phyloP scores from a whole-genome alignment of 495 filamentous ascomycete genomes.

The Talaromyces adpressus region DNA sequence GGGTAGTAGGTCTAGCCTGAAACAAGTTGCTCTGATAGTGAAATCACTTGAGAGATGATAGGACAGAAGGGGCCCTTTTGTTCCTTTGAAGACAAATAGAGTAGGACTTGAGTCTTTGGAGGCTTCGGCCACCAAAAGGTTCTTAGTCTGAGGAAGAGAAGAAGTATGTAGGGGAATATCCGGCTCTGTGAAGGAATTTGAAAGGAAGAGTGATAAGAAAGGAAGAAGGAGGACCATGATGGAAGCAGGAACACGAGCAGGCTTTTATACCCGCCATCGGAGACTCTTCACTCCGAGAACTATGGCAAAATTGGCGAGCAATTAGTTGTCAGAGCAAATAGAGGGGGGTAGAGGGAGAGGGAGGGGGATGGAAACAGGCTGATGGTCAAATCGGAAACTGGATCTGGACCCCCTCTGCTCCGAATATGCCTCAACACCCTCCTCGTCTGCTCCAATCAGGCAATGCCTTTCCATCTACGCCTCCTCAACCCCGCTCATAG shows the following conservation, averaged over 20 bases:
- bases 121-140: neutral
- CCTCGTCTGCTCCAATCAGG: conserved; percentile 26
- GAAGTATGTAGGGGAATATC: neutral
- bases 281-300: conserved; percentile 39
- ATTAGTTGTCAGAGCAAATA: conserved; percentile 1
- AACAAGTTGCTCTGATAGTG: conserved; percentile 10
- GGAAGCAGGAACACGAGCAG: conserved; percentile 33
- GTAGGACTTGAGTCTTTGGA: neutral
- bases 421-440: conserved; percentile 30
- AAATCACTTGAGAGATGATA: neutral
- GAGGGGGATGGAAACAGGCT: conserved; percentile 28
- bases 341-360: conserved; percentile 17
- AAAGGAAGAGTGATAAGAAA: conserved; percentile 41
- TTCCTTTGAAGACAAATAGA: neutral
- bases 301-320: conserved; percentile 12
- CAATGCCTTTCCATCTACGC: conserved; percentile 38
- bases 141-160: neutral
- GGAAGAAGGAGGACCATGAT: conserved; percentile 44
- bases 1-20: neutral
- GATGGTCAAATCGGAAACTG: conserved; percentile 45
- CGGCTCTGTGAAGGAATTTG: conserved; percentile 13
- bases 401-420: conserved; percentile 36
- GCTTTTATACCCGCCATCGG: conserved; percentile 61
- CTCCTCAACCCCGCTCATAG: conserved; percentile 42
- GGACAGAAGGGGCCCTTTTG: neutral